A percentile compares a stretch with the other conserved stretches of the same genome.
Evolutionary conservation across 768 basidiomycete genomes (phyloP).

Genomic region (Suillus lakei): DNA sequence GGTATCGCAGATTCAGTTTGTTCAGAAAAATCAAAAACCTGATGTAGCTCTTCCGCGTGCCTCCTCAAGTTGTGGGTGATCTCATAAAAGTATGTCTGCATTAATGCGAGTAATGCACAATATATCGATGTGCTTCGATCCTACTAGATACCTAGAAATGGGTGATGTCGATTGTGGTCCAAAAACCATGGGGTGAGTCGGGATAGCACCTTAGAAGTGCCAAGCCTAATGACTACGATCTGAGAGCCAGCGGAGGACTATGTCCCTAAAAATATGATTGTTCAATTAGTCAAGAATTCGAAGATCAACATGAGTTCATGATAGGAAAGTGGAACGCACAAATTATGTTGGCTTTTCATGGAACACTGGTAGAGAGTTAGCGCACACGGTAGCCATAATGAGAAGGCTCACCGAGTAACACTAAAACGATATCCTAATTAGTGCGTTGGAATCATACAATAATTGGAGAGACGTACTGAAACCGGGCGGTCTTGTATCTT

Average conservation of each 20-base stretch:
- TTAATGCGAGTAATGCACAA: background rate
- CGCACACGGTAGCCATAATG: slow-evolving; percentile 5
- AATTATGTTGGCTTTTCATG: slow-evolving; percentile 94
- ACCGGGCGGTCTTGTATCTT: slow-evolving; percentile 82
- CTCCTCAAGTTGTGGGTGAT: background rate
- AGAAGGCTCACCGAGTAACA: slow-evolving; percentile 76
- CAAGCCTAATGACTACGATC: slow-evolving; percentile 65
- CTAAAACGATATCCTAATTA: slow-evolving; percentile 38
- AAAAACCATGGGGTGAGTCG: slow-evolving; percentile 1
- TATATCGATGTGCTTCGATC: background rate
- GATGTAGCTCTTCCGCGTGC: background rate
- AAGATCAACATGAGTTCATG: background rate
- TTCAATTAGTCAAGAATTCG: background rate
- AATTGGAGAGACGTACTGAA: slow-evolving; percentile 61
- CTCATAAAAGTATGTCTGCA: background rate
- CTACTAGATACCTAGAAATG: background rate
- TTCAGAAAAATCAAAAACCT: background rate
- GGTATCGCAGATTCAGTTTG: background rate
- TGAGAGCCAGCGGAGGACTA: slow-evolving; percentile 87
- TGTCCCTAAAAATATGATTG: slow-evolving; percentile 57
- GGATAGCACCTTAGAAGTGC: background rate
- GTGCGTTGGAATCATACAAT: slow-evolving; percentile 8
- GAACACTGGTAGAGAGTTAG: slow-evolving; percentile 66
- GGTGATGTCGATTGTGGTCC: background rate
- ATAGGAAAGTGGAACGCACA: slow-evolving; percentile 50